A percentile compares a stretch with the other conserved stretches of the same genome.
These are phyloP conservation scores for Ophiostoma ulmi DNA, from an alignment of 2,329 filamentous ascomycete genomes.

Conservation along the genomic window DNA sequence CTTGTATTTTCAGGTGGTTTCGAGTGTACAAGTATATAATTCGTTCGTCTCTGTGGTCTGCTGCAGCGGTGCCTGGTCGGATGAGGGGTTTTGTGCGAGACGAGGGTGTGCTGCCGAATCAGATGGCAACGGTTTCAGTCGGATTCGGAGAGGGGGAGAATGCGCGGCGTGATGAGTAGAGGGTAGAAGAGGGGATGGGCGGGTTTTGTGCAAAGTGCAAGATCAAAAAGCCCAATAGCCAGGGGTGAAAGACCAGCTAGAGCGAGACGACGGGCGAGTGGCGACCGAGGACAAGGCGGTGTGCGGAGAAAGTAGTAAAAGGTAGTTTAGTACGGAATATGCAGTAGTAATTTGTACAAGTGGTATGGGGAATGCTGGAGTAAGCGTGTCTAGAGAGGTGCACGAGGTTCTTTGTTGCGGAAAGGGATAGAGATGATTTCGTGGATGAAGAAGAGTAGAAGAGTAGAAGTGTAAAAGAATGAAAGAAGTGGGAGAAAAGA, in stretches of 20 bases:
- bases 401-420: slow-evolving; percentile 5
- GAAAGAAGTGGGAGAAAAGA: not conserved
- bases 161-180: slow-evolving; percentile 5
- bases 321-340: not conserved
- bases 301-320: not conserved
- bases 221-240: not conserved
- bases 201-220: not conserved
- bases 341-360: slow-evolving; percentile 12
- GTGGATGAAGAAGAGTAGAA: not conserved
- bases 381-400: not conserved
- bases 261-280: not conserved
- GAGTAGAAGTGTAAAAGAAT: not conserved
- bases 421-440: not conserved
- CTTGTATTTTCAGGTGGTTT: not conserved
- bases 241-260: not conserved
- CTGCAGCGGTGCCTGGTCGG: not conserved
- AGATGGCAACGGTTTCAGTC: not conserved
- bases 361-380: slow-evolving; percentile 2
- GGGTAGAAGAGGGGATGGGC: not conserved
- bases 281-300: slow-evolving; percentile 16
- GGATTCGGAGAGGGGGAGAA: slow-evolving; percentile 9
- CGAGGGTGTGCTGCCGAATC: slow-evolving; percentile 7
- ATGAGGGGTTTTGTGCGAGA: slow-evolving; percentile 9
- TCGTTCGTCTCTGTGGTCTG: not conserved
- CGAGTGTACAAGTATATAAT: not conserved